Evolutionary conservation across 805 yeast species (phyloP).

Genomic region (Candida xyloterini): DNA sequence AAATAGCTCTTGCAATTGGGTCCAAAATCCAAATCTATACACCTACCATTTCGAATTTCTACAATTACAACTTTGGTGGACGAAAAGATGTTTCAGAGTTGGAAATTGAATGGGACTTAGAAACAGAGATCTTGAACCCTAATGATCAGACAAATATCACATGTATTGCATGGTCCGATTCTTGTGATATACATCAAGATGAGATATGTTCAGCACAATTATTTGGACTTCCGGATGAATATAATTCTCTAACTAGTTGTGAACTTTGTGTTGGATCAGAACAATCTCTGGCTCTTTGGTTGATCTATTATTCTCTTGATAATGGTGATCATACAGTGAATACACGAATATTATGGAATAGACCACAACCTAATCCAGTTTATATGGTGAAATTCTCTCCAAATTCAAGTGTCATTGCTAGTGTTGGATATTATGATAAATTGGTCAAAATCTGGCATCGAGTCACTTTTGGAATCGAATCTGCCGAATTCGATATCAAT

Average conservation of each 20-base stretch:
- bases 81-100: slow-evolving; percentile 31
- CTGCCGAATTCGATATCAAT: slow-evolving; percentile 62
- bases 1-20: slow-evolving; percentile 52
- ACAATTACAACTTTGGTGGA: slow-evolving; percentile 34
- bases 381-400: slow-evolving; percentile 56
- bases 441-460: slow-evolving; percentile 79
- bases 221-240: slow-evolving; percentile 33
- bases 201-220: slow-evolving; percentile 27
- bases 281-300: slow-evolving; percentile 50
- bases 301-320: slow-evolving; percentile 33
- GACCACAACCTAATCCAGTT: slow-evolving; percentile 59
- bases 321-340: slow-evolving; percentile 20
- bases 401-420: slow-evolving; percentile 66
- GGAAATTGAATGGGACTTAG: slow-evolving; percentile 32
- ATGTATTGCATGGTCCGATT: slow-evolving; percentile 36
- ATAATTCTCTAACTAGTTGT: slow-evolving; percentile 35
- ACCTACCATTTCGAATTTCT: slow-evolving; percentile 52
- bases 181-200: slow-evolving; percentile 29
- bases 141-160: slow-evolving; percentile 27
- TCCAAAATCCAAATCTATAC: slow-evolving; percentile 46
- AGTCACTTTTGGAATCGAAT: slow-evolving; percentile 60
- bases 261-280: slow-evolving; percentile 65
- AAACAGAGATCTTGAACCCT: slow-evolving; percentile 23
- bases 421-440: slow-evolving; percentile 59
- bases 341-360: slow-evolving; percentile 40